Base-by-base conservation (phyloP, 2,329 filamentous ascomycete genomes). In the Alternaria dauci region DNA sequence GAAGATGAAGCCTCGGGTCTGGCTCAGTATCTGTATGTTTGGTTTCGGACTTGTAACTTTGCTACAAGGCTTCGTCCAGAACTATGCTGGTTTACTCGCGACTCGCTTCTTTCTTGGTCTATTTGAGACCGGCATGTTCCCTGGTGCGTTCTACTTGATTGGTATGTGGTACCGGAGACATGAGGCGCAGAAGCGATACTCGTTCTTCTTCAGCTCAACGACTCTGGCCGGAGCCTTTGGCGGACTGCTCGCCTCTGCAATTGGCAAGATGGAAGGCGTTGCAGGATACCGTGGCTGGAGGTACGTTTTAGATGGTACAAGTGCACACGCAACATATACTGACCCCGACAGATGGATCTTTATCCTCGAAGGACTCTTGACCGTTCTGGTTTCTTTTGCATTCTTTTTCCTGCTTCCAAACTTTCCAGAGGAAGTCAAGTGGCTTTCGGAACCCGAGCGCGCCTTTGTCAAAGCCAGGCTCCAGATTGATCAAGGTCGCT, bases 111-210 rank as follows among this genome's bases (percentile, higher is more conserved):
- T 97, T 77, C 85, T 97, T 1, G 94, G 94, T 8, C 59, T 86
- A 2, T 82, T 82, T 58, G 83, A 81, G 54, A 76, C 81, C 0
- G 82, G 82, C 55, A 83, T 85, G 82, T 92, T 92, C n/a, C 73
- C 72, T 1, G 73, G 73, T 12, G 67, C 74, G 5, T 86, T 91
- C 74, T 91, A 93, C 72, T 81, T 94, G 8, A 88, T 93, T 62
- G 88, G 91, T 59, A 94, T 94, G 89, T 96, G 91, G 93, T 99
- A 98, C 71, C 89, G 89, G 61, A 88, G 94, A 61, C 84, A 84
- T 44, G 95, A 98, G 80, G 93, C 94, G 2, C 94, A 98, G 79
- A 92, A 93, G 72, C 89, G 95, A 30, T 97, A 94, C 80, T 91
- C 89, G 16, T 94, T 98, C 83, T 98, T 98, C 84, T 98, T 98